Evolutionary conservation across 768 basidiomycete species (phyloP).

Genomic region (Calocera viscosa): DNA sequence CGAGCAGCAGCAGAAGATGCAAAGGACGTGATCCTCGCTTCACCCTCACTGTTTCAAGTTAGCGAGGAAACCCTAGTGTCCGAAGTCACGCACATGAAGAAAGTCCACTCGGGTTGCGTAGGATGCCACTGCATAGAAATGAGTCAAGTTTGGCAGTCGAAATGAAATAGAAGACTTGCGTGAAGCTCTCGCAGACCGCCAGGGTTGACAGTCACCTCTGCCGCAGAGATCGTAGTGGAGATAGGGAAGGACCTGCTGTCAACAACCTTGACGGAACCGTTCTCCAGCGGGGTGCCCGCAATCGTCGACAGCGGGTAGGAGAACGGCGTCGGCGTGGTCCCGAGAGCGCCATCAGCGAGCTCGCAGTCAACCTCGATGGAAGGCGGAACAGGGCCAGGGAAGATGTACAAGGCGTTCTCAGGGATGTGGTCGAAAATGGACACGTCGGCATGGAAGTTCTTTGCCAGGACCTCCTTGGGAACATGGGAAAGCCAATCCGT

Average conservation of each 20-base stretch:
- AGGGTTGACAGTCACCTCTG: slow-evolving; percentile 45
- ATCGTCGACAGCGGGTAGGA: slow-evolving; percentile 44
- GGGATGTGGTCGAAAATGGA: slow-evolving; percentile 46
- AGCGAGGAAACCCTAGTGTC: slow-evolving; percentile 22
- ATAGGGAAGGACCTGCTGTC: slow-evolving; percentile 45
- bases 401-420: slow-evolving; percentile 43
- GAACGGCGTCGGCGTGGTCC: slow-evolving; percentile 39
- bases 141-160: neutral
- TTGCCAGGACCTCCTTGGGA: slow-evolving; percentile 46
- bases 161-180: neutral
- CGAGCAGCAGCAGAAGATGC: slow-evolving; percentile 40
- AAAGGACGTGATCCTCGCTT: slow-evolving; percentile 45
- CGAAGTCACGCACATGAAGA: neutral
- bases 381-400: slow-evolving; percentile 26
- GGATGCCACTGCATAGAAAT: slow-evolving; percentile 42
- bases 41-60: slow-evolving; percentile 34
- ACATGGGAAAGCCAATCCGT: slow-evolving; percentile 59
- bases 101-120: slow-evolving; percentile 30
- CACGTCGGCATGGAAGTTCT: slow-evolving; percentile 44
- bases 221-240: slow-evolving; percentile 42
- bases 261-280: slow-evolving; percentile 49
- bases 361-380: slow-evolving; percentile 15
- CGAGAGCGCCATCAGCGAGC: slow-evolving; percentile 23
- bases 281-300: slow-evolving; percentile 32
- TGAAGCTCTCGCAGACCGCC: slow-evolving; percentile 55